Conservation (phyloP, 2,329 filamentous ascomycete genomes). For the Colletotrichum tofieldiae region DNA sequence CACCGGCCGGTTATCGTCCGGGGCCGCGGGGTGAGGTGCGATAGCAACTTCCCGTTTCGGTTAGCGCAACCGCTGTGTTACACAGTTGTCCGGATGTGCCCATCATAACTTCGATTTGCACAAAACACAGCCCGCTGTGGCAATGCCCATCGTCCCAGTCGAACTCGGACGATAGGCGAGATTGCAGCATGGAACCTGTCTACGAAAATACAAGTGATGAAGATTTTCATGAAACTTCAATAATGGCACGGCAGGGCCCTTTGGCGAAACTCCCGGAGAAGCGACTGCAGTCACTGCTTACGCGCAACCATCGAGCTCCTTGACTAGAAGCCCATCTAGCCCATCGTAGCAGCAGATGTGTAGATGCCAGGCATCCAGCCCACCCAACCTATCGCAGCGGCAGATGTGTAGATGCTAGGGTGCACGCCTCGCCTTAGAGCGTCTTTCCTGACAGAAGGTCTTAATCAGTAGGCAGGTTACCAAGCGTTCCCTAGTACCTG, state of each 20-base stretch:
- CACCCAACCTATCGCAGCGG: too few relatives aligned
- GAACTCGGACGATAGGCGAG: background rate
- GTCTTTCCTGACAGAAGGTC: too few relatives aligned
- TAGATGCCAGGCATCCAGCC: too few relatives aligned
- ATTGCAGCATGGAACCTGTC: background rate
- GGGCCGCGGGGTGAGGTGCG: conserved; percentile 6
- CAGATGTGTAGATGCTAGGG: too few relatives aligned
- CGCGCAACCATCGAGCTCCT: too few relatives aligned
- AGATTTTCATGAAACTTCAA: background rate
- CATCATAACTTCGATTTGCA: background rate
- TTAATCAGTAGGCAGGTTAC: too few relatives aligned
- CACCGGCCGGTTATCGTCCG: conserved; percentile 40
- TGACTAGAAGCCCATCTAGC: too few relatives aligned
- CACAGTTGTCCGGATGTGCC: background rate
- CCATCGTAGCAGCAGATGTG: too few relatives aligned
- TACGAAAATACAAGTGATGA: background rate
- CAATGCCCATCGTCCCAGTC: background rate
- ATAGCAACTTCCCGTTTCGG: conserved; percentile 18
- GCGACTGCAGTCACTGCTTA: too few relatives aligned
- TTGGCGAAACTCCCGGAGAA: too few relatives aligned
- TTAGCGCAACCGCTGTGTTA: conserved; percentile 19
- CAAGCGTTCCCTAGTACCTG: too few relatives aligned
- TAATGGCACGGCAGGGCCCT: background rate
- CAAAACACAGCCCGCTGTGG: background rate
- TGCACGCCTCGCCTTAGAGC: too few relatives aligned